These are phyloP conservation scores for Iberis pinnata DNA, from an alignment of 345 rosid genomes.

Conservation along the genomic window DNA sequence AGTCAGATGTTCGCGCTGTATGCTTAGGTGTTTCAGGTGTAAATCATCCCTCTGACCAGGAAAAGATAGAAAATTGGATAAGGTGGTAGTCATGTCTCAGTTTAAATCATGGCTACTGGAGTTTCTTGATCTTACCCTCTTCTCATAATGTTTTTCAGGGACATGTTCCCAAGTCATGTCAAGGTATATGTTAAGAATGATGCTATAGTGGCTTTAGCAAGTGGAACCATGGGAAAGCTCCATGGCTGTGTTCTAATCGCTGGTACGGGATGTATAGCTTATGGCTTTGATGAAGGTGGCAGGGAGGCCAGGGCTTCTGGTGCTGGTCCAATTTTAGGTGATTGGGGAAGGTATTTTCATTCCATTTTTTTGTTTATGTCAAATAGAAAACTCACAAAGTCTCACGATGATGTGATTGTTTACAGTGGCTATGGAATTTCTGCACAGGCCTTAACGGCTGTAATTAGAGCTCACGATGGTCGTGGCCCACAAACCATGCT, in stretches of 20 bases:
- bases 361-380: neutral
- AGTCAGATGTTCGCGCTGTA: constrained; percentile 69
- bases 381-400: too few species aligned
- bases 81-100: constrained; percentile 36
- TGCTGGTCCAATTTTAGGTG: constrained; percentile 89
- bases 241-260: constrained; percentile 95
- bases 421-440: constrained; percentile 77
- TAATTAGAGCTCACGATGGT: constrained; percentile 86
- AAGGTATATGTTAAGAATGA: constrained; percentile 77
- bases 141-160: constrained; percentile 35
- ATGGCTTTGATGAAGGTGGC: constrained; percentile 86
- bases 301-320: constrained; percentile 91
- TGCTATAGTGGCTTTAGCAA: constrained; percentile 87
- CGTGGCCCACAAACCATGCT: constrained; percentile 81
- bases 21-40: constrained; percentile 96
- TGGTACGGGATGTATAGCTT: constrained; percentile 88
- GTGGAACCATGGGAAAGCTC: constrained; percentile 93
- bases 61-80: constrained; percentile 69
- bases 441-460: constrained; percentile 86
- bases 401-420: constrained; percentile 13
- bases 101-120: neutral
- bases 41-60: constrained; percentile 81
- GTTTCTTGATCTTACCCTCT: neutral
- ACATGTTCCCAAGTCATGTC: constrained; percentile 66
- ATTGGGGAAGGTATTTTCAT: constrained; percentile 80